Conservation (phyloP, 2,329 filamentous ascomycete genomes). For the Fusarium chaquense region DNA sequence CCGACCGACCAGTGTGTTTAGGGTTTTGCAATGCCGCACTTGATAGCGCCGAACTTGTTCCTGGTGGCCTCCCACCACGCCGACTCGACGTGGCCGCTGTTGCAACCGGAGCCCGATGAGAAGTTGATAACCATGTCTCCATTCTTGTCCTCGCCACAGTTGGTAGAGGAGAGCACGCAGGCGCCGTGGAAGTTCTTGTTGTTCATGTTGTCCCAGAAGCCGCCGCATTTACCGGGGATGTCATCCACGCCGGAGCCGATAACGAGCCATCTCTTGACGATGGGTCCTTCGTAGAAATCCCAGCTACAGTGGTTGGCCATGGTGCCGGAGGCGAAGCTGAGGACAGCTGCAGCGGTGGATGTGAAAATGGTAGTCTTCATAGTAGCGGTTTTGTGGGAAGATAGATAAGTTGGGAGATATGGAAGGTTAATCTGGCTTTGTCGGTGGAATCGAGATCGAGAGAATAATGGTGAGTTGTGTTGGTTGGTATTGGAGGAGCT, state of each 20-base stretch:
- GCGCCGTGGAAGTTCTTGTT: not conserved
- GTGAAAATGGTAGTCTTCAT: constrained; percentile 1
- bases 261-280: not conserved
- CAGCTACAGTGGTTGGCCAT: not conserved
- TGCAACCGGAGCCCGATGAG: not conserved
- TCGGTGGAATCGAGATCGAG: not conserved
- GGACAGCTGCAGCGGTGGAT: not conserved
- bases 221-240: not conserved
- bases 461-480: not conserved
- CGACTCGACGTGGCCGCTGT: not conserved
- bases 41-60: not conserved
- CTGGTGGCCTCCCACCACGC: constrained; percentile 1
- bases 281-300: not conserved
- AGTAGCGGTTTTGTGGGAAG: not conserved
- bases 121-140: constrained; percentile 1
- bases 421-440: not conserved
- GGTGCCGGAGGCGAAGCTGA: not conserved
- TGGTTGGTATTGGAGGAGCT: not conserved
- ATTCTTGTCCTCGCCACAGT: not conserved
- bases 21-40: not conserved
- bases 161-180: not conserved
- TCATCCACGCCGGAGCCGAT: not conserved
- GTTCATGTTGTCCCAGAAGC: constrained; percentile 3
- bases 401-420: not conserved
- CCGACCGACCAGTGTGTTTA: too few species aligned